Evolutionary conservation across 305 asterid genomes (phyloP).

Genomic region (Fraxinus latifolia): DNA sequence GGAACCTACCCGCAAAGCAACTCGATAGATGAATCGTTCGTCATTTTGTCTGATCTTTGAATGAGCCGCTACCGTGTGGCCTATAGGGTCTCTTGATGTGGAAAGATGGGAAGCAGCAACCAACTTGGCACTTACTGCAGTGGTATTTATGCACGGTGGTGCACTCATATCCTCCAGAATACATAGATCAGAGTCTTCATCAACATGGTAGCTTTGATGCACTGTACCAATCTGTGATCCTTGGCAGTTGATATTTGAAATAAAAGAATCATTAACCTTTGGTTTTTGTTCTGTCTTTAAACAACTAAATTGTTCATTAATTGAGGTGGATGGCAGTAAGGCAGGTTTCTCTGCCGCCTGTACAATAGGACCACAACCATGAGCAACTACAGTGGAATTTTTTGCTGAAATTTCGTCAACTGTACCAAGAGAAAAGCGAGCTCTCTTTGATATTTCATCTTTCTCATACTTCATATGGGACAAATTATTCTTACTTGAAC

Average conservation of each 20-base stretch:
- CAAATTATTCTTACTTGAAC: constrained; percentile 26
- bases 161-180: constrained; percentile 82
- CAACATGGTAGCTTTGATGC: constrained; percentile 32
- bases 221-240: constrained; percentile 37
- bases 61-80: constrained; percentile 36
- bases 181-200: constrained; percentile 72
- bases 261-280: constrained; percentile 19
- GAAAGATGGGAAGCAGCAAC: constrained; percentile 40
- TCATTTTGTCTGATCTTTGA: constrained; percentile 61
- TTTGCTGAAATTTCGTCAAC: constrained; percentile 29
- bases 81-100: constrained; percentile 35
- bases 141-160: constrained; percentile 44
- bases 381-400: constrained; percentile 32
- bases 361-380: constrained; percentile 26
- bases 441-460: constrained; percentile 33
- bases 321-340: constrained; percentile 28
- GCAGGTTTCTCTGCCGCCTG: constrained; percentile 34
- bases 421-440: constrained; percentile 31
- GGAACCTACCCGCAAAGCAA: constrained; percentile 77
- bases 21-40: constrained; percentile 67
- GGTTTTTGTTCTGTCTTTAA: constrained; percentile 35
- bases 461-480: constrained; percentile 33
- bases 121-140: constrained; percentile 37
- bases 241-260: constrained; percentile 33
- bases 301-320: constrained; percentile 29